These are phyloP conservation scores for Colletotrichum musae DNA, from an alignment of 2,329 filamentous ascomycete species.

Conservation along the genomic window DNA sequence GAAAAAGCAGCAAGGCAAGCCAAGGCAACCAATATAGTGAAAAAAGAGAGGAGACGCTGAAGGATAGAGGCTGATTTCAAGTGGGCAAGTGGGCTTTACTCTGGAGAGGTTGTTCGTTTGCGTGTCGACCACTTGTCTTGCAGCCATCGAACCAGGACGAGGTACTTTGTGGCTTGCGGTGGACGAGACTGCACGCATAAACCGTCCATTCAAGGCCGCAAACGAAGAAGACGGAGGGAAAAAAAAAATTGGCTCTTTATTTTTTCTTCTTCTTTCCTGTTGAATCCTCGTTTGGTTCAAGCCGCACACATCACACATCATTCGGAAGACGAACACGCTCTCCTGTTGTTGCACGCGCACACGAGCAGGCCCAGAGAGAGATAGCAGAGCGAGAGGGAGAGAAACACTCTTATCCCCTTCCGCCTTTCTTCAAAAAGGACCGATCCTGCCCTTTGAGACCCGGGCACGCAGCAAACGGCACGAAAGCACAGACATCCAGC, in stretches of 20 bases:
- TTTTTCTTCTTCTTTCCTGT: neutral
- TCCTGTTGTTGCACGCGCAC: too few species aligned
- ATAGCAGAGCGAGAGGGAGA: too few species aligned
- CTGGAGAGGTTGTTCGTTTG: slow-evolving; percentile 21
- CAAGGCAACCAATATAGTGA: too few species aligned
- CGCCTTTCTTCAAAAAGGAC: too few species aligned
- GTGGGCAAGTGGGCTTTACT: neutral
- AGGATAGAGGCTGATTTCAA: too few species aligned
- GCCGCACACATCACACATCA: too few species aligned
- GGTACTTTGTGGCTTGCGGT: neutral
- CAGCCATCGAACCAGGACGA: neutral
- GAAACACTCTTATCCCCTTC: too few species aligned
- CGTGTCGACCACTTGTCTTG: slow-evolving; percentile 11
- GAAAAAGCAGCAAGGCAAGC: neutral
- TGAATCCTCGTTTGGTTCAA: neutral
- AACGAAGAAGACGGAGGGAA: slow-evolving; percentile 10
- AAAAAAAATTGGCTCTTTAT: slow-evolving; percentile 19
- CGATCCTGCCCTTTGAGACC: too few species aligned
- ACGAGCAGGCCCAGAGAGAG: neutral
- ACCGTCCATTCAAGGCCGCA: slow-evolving; percentile 34
- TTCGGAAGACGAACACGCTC: too few species aligned
- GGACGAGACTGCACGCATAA: slow-evolving; percentile 33
- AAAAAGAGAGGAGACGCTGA: too few species aligned
- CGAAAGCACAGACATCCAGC: too few species aligned
- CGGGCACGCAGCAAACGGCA: too few species aligned